Evolutionary conservation across 345 rosid genomes (phyloP).

Genomic region (Lenwebbia sp.): DNA sequence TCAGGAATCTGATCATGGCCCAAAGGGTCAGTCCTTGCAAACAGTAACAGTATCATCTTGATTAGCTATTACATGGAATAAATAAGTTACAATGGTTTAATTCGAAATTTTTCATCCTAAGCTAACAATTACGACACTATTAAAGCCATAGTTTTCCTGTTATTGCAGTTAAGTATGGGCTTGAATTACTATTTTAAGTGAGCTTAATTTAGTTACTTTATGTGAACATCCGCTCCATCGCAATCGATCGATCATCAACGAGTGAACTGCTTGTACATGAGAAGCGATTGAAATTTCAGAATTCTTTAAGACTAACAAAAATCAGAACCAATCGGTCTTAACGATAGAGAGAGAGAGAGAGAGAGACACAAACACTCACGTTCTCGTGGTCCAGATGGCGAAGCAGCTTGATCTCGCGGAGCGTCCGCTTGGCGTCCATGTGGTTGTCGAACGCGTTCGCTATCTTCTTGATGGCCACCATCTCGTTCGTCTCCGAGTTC

Average conservation of each 20-base stretch:
- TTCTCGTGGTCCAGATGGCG: constrained; percentile 97
- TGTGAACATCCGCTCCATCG: background rate
- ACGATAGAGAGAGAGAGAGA: background rate
- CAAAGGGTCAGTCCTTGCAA: background rate
- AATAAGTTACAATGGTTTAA: background rate
- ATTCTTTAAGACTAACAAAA: background rate
- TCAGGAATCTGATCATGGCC: background rate
- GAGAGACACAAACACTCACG: constrained; percentile 22
- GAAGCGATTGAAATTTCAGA: background rate
- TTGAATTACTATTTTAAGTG: background rate
- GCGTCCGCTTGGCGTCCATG: constrained; percentile 98
- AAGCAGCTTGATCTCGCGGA: constrained; percentile 92
- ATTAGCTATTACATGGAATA: background rate
- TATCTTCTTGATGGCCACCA: constrained; percentile 95
- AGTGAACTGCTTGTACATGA: background rate
- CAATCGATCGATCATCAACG: background rate
- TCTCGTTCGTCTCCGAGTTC: constrained; percentile 88
- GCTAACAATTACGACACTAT: background rate
- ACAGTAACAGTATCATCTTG: background rate
- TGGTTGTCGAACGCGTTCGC: constrained; percentile 89
- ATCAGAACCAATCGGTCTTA: background rate
- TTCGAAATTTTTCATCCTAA: background rate
- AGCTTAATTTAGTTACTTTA: background rate
- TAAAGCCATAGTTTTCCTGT: background rate
- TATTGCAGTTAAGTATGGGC: background rate